Conservation (phyloP, 108 stramenopile genomes). For the Poteriospumella lacustris region DNA sequence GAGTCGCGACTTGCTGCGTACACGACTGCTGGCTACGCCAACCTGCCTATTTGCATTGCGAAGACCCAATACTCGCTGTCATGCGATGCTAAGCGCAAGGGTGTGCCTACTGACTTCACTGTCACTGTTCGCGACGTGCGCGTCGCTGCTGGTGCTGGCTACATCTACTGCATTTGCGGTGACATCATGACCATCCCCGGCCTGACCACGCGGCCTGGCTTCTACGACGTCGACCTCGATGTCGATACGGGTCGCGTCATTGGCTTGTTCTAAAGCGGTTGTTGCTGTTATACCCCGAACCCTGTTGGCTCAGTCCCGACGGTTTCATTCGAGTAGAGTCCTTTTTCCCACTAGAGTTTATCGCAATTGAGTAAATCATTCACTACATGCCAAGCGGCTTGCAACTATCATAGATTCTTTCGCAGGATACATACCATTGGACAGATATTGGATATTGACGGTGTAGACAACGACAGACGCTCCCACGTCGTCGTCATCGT, state of each 20-base stretch:
- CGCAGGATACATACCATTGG: too few relatives aligned
- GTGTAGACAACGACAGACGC: too few relatives aligned
- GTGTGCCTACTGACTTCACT: slow-evolving; percentile 77
- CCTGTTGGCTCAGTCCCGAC: too few relatives aligned
- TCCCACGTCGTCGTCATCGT: too few relatives aligned
- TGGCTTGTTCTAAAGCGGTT: slow-evolving; percentile 75
- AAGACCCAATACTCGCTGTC: slow-evolving; percentile 98
- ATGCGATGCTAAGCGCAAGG: slow-evolving; percentile 82
- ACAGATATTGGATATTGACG: too few relatives aligned
- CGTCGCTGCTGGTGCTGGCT: slow-evolving; percentile 91
- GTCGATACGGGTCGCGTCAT: slow-evolving; percentile 81
- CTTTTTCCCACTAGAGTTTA: too few relatives aligned
- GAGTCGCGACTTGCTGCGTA: slow-evolving; percentile 68
- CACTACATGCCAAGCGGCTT: too few relatives aligned
- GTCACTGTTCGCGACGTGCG: slow-evolving; percentile 90
- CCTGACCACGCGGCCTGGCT: slow-evolving; percentile 94
- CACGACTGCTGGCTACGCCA: slow-evolving; percentile 69
- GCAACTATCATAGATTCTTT: too few relatives aligned
- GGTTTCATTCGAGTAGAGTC: too few relatives aligned
- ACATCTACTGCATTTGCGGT: slow-evolving; percentile 90
- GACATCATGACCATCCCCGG: slow-evolving; percentile 99
- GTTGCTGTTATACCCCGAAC: too few relatives aligned
- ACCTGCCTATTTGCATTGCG: slow-evolving; percentile 93
- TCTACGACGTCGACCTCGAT: slow-evolving; percentile 95
- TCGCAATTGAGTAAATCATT: too few relatives aligned